These are phyloP conservation scores for Haplosporangium sp. DNA, from an alignment of 371 early-diverging fungal species.

Conservation along the genomic window DNA sequence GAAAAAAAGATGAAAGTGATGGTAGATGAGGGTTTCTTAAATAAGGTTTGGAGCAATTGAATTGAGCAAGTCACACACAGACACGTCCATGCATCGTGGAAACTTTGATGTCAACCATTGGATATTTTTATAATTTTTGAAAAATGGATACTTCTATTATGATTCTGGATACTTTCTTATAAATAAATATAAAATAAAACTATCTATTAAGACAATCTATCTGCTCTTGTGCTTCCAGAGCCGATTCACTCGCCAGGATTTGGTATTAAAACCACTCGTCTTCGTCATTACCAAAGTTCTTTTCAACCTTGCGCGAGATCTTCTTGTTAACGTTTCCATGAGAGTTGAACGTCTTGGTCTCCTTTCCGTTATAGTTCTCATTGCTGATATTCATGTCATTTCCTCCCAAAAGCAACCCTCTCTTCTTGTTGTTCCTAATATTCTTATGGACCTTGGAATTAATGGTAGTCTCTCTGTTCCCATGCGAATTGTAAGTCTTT, in stretches of 20 bases:
- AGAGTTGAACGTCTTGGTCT: slow-evolving; percentile 17
- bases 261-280: background rate
- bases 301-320: slow-evolving; percentile 5
- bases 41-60: no score
- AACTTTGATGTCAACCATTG: no score
- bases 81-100: no score
- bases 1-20: no score
- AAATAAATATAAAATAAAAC: no score
- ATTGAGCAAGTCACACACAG: no score
- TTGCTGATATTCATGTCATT: slow-evolving; percentile 21
- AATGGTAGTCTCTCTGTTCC: slow-evolving; percentile 15
- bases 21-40: no score
- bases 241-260: background rate
- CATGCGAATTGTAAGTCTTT: slow-evolving; percentile 30
- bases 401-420: slow-evolving; percentile 15
- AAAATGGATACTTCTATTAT: no score
- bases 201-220: no score
- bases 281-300: background rate
- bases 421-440: slow-evolving; percentile 4
- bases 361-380: slow-evolving; percentile 28
- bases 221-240: background rate
- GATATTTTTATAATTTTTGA: no score
- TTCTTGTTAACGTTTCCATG: slow-evolving; percentile 20
- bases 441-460: slow-evolving; percentile 1
- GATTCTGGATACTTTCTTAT: no score